Percentiles rank a stretch among this genome's conserved stretches.
phyloP scores from a whole-genome alignment of 257 asterid genomes.

The Solanum pinnatisectum region DNA sequence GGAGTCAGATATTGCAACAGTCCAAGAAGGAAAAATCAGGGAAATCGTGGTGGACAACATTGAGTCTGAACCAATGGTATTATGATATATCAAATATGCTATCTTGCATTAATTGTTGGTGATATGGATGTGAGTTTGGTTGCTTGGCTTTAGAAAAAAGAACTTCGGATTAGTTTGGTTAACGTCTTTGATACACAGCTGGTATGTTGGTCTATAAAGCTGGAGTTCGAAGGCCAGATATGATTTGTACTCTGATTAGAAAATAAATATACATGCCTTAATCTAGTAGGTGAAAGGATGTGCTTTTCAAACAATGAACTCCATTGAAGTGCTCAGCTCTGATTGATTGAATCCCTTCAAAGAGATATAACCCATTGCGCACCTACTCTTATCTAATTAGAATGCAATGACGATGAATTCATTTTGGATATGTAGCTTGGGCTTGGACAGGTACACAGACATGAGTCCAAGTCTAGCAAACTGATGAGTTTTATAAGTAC shows the following conservation, averaged over 20 bases:
- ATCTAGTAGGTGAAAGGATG: background rate
- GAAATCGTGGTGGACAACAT: conserved; percentile 50
- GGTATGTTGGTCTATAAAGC: background rate
- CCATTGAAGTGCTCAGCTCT: background rate
- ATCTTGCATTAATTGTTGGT: background rate
- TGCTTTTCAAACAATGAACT: background rate
- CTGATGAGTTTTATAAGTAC: background rate
- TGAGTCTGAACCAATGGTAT: conserved; percentile 58
- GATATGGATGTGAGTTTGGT: background rate
- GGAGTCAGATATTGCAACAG: conserved; percentile 71
- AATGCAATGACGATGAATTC: background rate
- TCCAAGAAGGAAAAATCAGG: conserved; percentile 73
- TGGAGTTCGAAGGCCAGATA: background rate
- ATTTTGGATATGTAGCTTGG: background rate
- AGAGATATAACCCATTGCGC: background rate
- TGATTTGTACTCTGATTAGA: background rate
- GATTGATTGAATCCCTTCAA: background rate
- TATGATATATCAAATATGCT: background rate
- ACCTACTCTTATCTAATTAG: background rate
- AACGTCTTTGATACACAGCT: background rate
- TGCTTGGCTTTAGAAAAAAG: background rate
- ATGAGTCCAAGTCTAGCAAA: background rate
- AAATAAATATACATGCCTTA: background rate
- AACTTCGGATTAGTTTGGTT: background rate
- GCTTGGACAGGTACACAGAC: background rate